Conservation (phyloP, 2,329 filamentous ascomycete genomes). For the Ophiostoma sp. region DNA sequence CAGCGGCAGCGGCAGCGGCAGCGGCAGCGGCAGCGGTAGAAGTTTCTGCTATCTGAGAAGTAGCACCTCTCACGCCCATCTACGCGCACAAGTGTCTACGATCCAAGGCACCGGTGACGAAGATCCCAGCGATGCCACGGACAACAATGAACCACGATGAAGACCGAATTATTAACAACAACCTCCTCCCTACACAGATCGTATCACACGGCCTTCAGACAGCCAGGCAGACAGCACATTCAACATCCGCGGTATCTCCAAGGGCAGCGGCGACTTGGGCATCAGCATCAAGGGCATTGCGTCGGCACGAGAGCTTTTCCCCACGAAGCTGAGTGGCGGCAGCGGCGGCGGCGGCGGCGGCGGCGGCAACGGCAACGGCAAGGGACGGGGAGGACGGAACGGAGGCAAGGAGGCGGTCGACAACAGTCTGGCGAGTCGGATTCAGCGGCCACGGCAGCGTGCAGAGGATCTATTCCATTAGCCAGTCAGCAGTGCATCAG, state of each 20-base stretch:
- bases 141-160: not conserved
- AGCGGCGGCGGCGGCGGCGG: not conserved
- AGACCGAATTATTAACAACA: constrained; percentile 24
- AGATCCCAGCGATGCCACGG: not conserved
- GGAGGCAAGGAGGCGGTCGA: constrained; percentile 65
- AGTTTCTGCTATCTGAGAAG: not conserved
- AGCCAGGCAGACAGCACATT: constrained; percentile 32
- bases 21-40: not conserved
- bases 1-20: not conserved
- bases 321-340: constrained; percentile 49
- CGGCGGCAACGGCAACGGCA: constrained; percentile 37
- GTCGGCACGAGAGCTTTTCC: constrained; percentile 62
- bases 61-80: not conserved
- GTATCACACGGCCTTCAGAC: constrained; percentile 32
- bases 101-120: not conserved
- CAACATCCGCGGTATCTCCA: constrained; percentile 55
- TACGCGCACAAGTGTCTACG: not conserved
- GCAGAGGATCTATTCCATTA: constrained; percentile 69
- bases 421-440: constrained; percentile 53
- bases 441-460: constrained; percentile 52
- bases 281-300: constrained; percentile 62
- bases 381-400: constrained; percentile 38
- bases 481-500: constrained; percentile 26
- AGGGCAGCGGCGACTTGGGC: constrained; percentile 33
- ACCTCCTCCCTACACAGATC: constrained; percentile 29